Base-by-base conservation (phyloP, 192 early-diverging fungal genomes). In the Podila epicladia region DNA sequence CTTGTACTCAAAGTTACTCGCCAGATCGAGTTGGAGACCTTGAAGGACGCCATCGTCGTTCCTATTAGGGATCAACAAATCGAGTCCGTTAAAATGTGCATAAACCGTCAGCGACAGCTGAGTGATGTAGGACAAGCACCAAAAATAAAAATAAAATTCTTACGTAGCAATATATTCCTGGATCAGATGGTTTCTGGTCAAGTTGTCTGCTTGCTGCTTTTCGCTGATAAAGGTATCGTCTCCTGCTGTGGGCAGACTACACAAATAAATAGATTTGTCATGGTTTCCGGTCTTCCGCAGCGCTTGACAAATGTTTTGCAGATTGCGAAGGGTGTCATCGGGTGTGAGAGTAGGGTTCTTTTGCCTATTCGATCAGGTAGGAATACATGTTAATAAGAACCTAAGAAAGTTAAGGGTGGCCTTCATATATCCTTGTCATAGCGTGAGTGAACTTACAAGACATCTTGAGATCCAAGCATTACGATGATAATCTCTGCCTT, bases 401-500 rank as follows among this genome's bases (percentile, higher is more conserved):
- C 28, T 15, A 11, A 15, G 45, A 4, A 24, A 37, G 11, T 0
- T 17, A 45, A 45, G 17, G 17, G 1, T 12, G 41, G 3, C 41
- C 12, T 8, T 2, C 13, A 0, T 45, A 45, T 15, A 45, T 45
- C 41, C 41, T 45, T 2, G 15, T 12, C 4, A 45, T 15, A 15
- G 0, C 8, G 1, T 45, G 15, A 15, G 15, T 45, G 26, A 3
- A 65, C 71, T 64, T 79, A 83, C 82, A 75, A 22, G 11, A 51
- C 75, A 53, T 83, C 82, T 24, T 74, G 59, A 1, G 82, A 76
- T 35, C 82, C 82, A 20, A 83, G 74, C 74, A 73, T 73, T 29
- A 83, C 31, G 28, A 83, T 73, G 26, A 77, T 58, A 51, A 83
- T 83, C 53, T 83, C 82, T 12, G 82, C 82, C 8, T 37, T 58